Conservation (phyloP, 2,329 filamentous ascomycete genomes). For the Seiridium unicorne region DNA sequence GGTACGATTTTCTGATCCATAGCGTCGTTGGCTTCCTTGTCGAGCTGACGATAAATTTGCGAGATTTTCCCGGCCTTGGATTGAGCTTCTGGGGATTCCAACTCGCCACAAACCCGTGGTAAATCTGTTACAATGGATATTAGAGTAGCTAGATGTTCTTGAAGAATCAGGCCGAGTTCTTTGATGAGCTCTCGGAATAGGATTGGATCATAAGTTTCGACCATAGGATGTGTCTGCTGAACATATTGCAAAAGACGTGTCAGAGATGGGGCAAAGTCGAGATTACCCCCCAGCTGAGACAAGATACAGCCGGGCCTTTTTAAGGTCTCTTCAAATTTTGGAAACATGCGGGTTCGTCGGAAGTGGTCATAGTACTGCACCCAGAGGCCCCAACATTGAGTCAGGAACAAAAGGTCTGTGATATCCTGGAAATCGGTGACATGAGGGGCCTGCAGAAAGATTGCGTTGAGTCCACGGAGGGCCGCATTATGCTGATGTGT, state of each 20-base stretch:
- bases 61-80: slow-evolving; percentile 13
- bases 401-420: slow-evolving; percentile 29
- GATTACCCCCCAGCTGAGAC: slow-evolving; percentile 15
- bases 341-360: slow-evolving; percentile 29
- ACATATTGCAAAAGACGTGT: slow-evolving; percentile 12
- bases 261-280: slow-evolving; percentile 8
- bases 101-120: slow-evolving; percentile 9
- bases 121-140: slow-evolving; percentile 12
- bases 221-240: slow-evolving; percentile 9
- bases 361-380: slow-evolving; percentile 28
- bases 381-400: slow-evolving; percentile 26
- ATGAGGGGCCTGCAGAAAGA: slow-evolving; percentile 32
- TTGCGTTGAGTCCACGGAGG: slow-evolving; percentile 33
- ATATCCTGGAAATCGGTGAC: slow-evolving; percentile 24
- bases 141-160: slow-evolving; percentile 14
- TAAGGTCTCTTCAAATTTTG: slow-evolving; percentile 23
- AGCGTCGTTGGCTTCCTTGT: slow-evolving; percentile 11
- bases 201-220: slow-evolving; percentile 12
- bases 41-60: slow-evolving; percentile 15
- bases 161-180: slow-evolving; percentile 13
- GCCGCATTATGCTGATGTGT: slow-evolving; percentile 32
- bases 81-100: slow-evolving; percentile 4
- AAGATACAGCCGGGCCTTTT: slow-evolving; percentile 18
- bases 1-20: slow-evolving; percentile 20
- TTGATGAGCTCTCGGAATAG: slow-evolving; percentile 12